Evolutionary conservation across 2,329 filamentous ascomycete species (phyloP), one percentile per base, ranked within the genome.

Genomic region (Fusarium penzigii): DNA sequence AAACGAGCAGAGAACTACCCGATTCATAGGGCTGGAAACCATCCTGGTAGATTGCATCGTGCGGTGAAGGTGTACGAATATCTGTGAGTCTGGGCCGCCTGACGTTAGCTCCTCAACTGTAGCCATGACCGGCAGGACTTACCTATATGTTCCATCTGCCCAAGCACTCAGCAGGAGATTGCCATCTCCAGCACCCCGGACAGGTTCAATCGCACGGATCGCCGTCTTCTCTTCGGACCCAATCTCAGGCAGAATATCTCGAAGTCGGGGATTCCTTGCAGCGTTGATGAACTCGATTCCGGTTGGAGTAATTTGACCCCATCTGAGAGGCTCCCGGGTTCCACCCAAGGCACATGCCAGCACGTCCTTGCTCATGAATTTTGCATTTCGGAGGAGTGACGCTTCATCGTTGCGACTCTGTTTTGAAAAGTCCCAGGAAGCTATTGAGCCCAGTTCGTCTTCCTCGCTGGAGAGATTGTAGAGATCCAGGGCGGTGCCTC

Each of bases 31-130:
- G 72, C 51, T 82, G 74, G 53, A 81, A 77, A 49, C 78, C 76
- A 59, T 84, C 80, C 38, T 80, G 76, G 61, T 81, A 84, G 8
- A 81, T 61, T 9, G 71, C 69, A 48, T 81, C 79, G 29, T 74
- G 68, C 2, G 72, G 54, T 0, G 74, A 78, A 1, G 78, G 74
- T 1, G 78, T 78, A 12, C 81, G 75, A 2, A 80, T 60, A 55
- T 84, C 81, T 51, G 75, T 71, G 2, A 83, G 74, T 20, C 70
- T 75, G 20, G 20, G 7, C 4, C 5, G 42, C 14, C 16, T 2
- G 3, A 14, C n/a, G 10, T 14, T 29, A 56, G 36, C 58, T 57
- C 7, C 29, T 10, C 13, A 43, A 7, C 16, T 14, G n/a, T 10
- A 9, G 5, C 2, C 8, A 40, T 14, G 8, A 2, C n/a, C 6